Evolutionary conservation across 345 rosid genomes (phyloP).

Genomic region (Nasturtium officinale): DNA sequence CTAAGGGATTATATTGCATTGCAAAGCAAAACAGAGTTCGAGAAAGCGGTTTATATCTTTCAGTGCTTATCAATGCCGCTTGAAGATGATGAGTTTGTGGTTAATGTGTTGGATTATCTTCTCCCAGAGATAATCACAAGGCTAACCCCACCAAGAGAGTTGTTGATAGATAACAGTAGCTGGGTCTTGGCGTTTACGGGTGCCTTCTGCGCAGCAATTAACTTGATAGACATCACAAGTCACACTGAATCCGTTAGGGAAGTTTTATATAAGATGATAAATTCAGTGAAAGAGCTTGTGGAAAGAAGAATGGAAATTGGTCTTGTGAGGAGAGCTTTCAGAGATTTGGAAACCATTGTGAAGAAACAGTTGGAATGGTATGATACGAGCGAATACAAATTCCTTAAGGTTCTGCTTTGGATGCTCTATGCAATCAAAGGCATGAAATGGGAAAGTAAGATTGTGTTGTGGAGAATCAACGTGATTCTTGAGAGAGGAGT

Average conservation of each 20-base stretch:
- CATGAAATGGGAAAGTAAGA: background rate
- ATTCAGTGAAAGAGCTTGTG: constrained; percentile 7
- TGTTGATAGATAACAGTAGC: background rate
- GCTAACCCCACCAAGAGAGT: background rate
- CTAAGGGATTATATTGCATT: background rate
- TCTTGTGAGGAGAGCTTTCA: background rate
- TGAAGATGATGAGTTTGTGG: background rate
- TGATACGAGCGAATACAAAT: background rate
- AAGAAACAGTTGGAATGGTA: background rate
- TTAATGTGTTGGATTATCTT: background rate
- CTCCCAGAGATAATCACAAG: background rate
- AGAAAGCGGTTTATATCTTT: constrained; percentile 10
- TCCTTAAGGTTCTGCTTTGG: background rate
- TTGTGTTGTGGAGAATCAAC: background rate
- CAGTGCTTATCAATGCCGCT: constrained; percentile 8
- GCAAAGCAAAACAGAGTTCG: background rate
- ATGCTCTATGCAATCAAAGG: background rate
- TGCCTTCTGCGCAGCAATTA: constrained; percentile 1
- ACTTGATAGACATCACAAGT: background rate
- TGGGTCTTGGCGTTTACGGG: constrained; percentile 7
- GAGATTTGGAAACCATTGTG: background rate
- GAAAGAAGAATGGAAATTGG: background rate
- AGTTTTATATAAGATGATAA: background rate
- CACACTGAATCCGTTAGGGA: background rate
- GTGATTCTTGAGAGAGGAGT: background rate